phyloP scores from a whole-genome alignment of 176 grass and related monocot species.

The Lolium multiflorum region DNA sequence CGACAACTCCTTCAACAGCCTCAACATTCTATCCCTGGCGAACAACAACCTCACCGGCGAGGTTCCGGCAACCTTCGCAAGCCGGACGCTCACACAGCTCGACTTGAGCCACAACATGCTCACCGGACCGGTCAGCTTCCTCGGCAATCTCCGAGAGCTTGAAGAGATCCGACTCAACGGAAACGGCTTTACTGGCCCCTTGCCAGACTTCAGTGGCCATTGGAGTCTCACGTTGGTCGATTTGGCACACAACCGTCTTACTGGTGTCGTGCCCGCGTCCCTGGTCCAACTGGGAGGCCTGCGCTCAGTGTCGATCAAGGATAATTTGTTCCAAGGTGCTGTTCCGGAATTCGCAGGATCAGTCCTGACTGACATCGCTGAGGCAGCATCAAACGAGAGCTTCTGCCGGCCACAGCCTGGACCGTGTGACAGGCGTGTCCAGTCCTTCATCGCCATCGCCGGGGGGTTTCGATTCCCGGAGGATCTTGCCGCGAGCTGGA shows the following conservation, averaged over 20 bases:
- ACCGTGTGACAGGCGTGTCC: constrained; percentile 32
- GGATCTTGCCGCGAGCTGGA: constrained; percentile 39
- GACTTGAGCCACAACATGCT: constrained; percentile 12
- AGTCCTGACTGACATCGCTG: constrained; percentile 15
- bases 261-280: constrained; percentile 46
- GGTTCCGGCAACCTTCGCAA: neutral
- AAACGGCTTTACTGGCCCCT: constrained; percentile 43
- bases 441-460: constrained; percentile 34
- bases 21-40: constrained; percentile 41
- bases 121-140: constrained; percentile 17
- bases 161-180: constrained; percentile 33
- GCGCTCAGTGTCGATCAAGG: constrained; percentile 9
- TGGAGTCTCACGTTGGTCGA: constrained; percentile 29
- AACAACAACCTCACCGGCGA: neutral
- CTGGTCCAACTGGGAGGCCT: constrained; percentile 25
- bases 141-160: constrained; percentile 40
- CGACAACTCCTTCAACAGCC: neutral
- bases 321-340: constrained; percentile 50
- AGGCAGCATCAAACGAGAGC: neutral
- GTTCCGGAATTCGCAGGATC: constrained; percentile 40
- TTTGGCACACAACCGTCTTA: constrained; percentile 49
- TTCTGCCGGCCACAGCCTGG: constrained; percentile 39
- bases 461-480: constrained; percentile 30
- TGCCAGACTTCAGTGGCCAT: constrained; percentile 47
- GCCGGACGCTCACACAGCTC: constrained; percentile 23